phyloP scores from a whole-genome alignment of 2,329 filamentous ascomycete genomes.

The Domatiomyces globalis region DNA sequence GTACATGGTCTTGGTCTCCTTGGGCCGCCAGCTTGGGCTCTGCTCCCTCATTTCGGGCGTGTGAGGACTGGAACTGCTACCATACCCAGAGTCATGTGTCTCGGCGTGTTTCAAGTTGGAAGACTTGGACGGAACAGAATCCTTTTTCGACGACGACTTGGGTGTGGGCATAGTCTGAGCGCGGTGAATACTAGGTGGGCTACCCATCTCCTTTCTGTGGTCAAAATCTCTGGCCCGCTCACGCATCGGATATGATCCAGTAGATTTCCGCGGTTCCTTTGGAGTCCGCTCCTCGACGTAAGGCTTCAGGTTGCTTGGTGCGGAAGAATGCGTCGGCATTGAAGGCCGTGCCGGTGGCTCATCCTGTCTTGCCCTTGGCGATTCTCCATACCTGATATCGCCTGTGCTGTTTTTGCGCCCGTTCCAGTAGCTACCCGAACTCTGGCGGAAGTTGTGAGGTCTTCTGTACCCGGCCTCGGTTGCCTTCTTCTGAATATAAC shows the following conservation, averaged over 20 bases:
- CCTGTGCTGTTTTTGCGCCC: not conserved
- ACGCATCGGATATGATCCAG: not conserved
- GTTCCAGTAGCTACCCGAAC: conserved; percentile 3
- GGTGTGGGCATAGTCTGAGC: conserved; percentile 21
- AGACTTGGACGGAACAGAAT: conserved; percentile 21
- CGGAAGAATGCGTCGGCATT: conserved; percentile 24
- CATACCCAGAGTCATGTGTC: conserved; percentile 30
- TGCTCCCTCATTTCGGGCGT: conserved; percentile 28
- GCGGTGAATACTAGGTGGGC: conserved; percentile 18
- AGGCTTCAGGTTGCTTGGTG: conserved; percentile 18
- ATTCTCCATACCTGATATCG: conserved; percentile 1
- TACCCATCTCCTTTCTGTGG: conserved; percentile 19
- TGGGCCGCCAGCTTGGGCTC: conserved; percentile 17
- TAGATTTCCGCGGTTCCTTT: not conserved
- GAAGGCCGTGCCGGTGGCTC: conserved; percentile 22
- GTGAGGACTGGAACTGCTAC: conserved; percentile 27
- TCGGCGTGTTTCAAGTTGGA: conserved; percentile 26
- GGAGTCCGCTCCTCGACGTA: conserved; percentile 13
- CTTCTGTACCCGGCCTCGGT: not conserved
- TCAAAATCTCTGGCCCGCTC: conserved; percentile 6
- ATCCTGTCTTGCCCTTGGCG: conserved; percentile 21
- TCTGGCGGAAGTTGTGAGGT: conserved; percentile 1
- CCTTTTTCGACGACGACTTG: conserved; percentile 19
- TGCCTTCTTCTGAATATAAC: conserved; percentile 24
- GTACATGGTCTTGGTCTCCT: conserved; percentile 13